Percentiles rank a stretch among this genome's conserved stretches.
Conservation (phyloP, 2,329 filamentous ascomycete species). For the Aphanocladium album region DNA sequence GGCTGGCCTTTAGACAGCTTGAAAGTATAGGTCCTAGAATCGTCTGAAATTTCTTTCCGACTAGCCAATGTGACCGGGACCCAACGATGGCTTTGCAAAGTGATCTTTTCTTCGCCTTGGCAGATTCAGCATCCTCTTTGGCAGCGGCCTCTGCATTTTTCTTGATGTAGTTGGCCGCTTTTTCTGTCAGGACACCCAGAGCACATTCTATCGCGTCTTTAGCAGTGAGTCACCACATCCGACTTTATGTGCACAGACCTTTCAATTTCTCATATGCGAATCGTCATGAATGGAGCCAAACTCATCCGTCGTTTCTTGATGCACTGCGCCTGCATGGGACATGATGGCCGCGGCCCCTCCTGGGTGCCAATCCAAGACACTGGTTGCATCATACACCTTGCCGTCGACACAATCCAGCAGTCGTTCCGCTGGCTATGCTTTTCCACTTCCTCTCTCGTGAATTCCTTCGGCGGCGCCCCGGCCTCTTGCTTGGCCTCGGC, state of each 20-base stretch:
- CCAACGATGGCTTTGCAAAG: conserved; percentile 37
- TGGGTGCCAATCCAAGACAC: conserved; percentile 43
- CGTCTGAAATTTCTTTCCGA: conserved; percentile 30
- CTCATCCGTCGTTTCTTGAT: conserved; percentile 43
- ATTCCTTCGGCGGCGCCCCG: conserved; percentile 30
- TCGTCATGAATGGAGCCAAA: conserved; percentile 48
- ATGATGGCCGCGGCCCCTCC: conserved; percentile 44
- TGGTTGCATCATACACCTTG: conserved; percentile 47
- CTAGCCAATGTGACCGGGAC: conserved; percentile 8
- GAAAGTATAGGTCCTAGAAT: conserved; percentile 44
- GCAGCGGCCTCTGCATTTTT: conserved; percentile 35
- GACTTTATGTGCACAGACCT: conserved; percentile 20
- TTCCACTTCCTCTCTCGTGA: conserved; percentile 42
- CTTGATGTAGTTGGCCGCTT: conserved; percentile 42
- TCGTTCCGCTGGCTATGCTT: conserved; percentile 43
- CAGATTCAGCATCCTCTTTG: conserved; percentile 19
- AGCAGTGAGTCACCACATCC: background rate
- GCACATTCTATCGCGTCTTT: conserved; percentile 37
- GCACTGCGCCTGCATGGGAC: conserved; percentile 44
- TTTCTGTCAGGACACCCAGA: conserved; percentile 44
- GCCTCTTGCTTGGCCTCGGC: conserved; percentile 38
- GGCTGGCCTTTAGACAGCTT: conserved; percentile 32
- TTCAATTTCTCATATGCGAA: conserved; percentile 44
- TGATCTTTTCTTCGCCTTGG: conserved; percentile 24
- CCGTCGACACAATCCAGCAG: conserved; percentile 51